Conservation (phyloP, 805 yeast genomes). For the Metschnikowia arizonensis region DNA sequence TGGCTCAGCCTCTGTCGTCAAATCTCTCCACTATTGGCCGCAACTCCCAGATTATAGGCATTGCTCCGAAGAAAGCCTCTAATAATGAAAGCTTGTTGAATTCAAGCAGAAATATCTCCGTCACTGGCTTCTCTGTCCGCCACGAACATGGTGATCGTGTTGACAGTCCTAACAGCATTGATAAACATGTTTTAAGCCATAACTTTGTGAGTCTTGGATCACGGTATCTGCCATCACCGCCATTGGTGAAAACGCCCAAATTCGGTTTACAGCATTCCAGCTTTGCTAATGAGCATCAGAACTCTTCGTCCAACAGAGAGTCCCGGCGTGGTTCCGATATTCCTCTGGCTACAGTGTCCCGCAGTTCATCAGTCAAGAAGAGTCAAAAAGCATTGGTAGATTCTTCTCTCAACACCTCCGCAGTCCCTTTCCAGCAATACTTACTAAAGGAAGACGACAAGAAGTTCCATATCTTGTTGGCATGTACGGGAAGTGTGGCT, state of each 20-base stretch:
- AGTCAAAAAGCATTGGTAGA: constrained; percentile 52
- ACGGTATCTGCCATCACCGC: constrained; percentile 12
- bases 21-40: constrained; percentile 17
- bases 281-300: neutral
- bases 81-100: constrained; percentile 7
- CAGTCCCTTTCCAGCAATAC: constrained; percentile 71
- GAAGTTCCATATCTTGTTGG: constrained; percentile 82
- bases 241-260: constrained; percentile 8
- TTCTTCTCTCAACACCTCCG: constrained; percentile 52
- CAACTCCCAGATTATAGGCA: constrained; percentile 7
- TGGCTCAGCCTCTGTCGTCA: constrained; percentile 40
- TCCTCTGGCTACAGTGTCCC: constrained; percentile 9
- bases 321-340: constrained; percentile 17
- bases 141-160: constrained; percentile 7
- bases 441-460: constrained; percentile 69
- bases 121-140: constrained; percentile 10
- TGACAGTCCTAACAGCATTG: constrained; percentile 10
- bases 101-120: constrained; percentile 10
- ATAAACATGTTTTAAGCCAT: constrained; percentile 1
- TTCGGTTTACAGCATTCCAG: neutral
- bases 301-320: constrained; percentile 5
- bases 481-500: constrained; percentile 96
- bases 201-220: constrained; percentile 5
- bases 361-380: constrained; percentile 22
- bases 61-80: constrained; percentile 13